phyloP scores from a whole-genome alignment of 495 filamentous ascomycete genomes.

The Xylona heveae region DNA sequence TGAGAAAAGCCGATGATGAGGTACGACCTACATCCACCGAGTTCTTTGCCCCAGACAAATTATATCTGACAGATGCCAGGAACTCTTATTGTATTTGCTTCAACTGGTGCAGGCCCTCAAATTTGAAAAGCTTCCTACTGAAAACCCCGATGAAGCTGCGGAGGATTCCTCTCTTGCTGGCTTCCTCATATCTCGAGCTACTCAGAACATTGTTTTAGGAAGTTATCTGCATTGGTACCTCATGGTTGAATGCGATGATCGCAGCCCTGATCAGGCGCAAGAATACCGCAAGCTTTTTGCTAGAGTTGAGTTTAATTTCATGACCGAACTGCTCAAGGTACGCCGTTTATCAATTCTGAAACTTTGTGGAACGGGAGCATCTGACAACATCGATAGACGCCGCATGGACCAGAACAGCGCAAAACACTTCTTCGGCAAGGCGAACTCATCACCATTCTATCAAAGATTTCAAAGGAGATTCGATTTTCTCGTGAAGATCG shows the following conservation, averaged over 20 bases:
- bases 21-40: not conserved
- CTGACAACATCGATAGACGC: too few species aligned
- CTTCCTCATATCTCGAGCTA: slow-evolving; percentile 73
- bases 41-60: not conserved
- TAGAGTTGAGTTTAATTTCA: slow-evolving; percentile 88
- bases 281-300: slow-evolving; percentile 67
- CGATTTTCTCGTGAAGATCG: slow-evolving; percentile 62
- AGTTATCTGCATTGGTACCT: slow-evolving; percentile 97
- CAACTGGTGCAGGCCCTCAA: slow-evolving; percentile 94
- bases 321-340: slow-evolving; percentile 45
- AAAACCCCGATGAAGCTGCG: slow-evolving; percentile 35
- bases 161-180: slow-evolving; percentile 74
- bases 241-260: slow-evolving; percentile 89
- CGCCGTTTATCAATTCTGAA: not conserved
- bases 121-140: slow-evolving; percentile 56
- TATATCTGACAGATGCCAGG: too few species aligned
- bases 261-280: slow-evolving; percentile 42
- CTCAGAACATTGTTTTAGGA: slow-evolving; percentile 68
- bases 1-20: slow-evolving; percentile 83
- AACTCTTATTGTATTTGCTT: slow-evolving; percentile 77
- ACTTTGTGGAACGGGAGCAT: too few species aligned
- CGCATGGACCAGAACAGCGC: slow-evolving; percentile 44
- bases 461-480: slow-evolving; percentile 77
- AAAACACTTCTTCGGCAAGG: slow-evolving; percentile 68
- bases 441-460: slow-evolving; percentile 69